Evolutionary conservation across 805 yeast species (phyloP), one percentile per base, ranked within the genome.

Genomic region (Scheffersomyces lignosus): DNA sequence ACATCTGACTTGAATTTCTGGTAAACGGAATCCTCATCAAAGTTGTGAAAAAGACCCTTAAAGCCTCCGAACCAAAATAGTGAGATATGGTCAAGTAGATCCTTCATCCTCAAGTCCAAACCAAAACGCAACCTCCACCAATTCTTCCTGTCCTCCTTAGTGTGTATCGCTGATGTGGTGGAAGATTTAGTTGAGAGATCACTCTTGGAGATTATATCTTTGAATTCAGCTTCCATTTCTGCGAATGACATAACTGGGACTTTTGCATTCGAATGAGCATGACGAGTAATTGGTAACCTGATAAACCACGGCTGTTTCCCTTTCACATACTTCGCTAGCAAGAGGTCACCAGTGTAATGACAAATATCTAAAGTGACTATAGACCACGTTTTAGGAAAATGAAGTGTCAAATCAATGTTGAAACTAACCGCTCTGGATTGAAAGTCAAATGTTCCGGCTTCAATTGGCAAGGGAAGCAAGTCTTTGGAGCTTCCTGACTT

Each of bases 111-210:
- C 7, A 64, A 55, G 56, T 91, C 96, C 13, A 89, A 62, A 0
- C 58, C 60, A 37, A 76, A 77, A 33, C 97, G 64, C 18, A 65
- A 63, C 27, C 71, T 70, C 96, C 97, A 93, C 96, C 97, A 91
- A 5, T 63, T 45, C 31, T 71, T 73, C 33, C 88, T 69, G 20
- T 81, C 83, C 28, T 79, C 82, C 30, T 73, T 70, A 0, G 87
- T 71, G 3, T 54, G 64, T 2, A 85, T 76, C 1, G 49, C 52
- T 0, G 77, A 64, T 0, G 88, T 80, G 1, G 75, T 69, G 23
- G 73, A 77, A 1, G 59, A 41, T 15, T 75, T 71, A 0, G 91
- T 82, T 0, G 87, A 76, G 3, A 56, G 48, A 45, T 86, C 80
- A 54, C 91, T 88, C 35, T 70, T 69, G 0, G 56, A 45, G 15